Percentiles rank a stretch among this genome's conserved stretches.
Conservation (phyloP, 2,329 filamentous ascomycete species). For the Tolypocladium amazonense region DNA sequence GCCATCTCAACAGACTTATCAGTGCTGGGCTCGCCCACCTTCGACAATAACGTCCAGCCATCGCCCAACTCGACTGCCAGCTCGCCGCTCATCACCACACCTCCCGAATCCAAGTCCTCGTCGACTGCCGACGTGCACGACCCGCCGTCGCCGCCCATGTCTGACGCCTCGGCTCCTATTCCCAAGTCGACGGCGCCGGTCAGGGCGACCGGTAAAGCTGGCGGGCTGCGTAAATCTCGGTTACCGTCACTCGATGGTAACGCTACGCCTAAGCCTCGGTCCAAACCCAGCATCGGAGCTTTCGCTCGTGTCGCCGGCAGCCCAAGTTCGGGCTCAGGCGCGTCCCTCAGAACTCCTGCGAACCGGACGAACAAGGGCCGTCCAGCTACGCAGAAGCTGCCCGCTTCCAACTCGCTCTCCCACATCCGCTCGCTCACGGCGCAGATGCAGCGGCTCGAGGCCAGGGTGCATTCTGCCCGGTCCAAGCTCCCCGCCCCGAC, state of each 20-base stretch:
- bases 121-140: slow-evolving; percentile 57
- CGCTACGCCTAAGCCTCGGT: slow-evolving; percentile 46
- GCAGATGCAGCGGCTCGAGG: slow-evolving; percentile 94
- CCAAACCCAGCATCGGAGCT: slow-evolving; percentile 27
- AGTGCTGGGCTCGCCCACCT: slow-evolving; percentile 57
- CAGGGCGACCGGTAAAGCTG: slow-evolving; percentile 17
- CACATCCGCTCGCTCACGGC: slow-evolving; percentile 91
- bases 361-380: slow-evolving; percentile 45
- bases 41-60: slow-evolving; percentile 57
- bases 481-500: slow-evolving; percentile 82
- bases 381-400: slow-evolving; percentile 37
- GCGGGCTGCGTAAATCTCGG: slow-evolving; percentile 32
- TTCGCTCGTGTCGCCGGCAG: slow-evolving; percentile 9
- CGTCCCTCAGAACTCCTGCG: slow-evolving; percentile 33
- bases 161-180: slow-evolving; percentile 62
- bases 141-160: slow-evolving; percentile 88
- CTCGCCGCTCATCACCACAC: slow-evolving; percentile 82
- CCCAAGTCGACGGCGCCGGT: slow-evolving; percentile 38
- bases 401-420: slow-evolving; percentile 62
- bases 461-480: slow-evolving; percentile 80
- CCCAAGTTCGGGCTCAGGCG: slow-evolving; percentile 35
- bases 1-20: slow-evolving; percentile 52
- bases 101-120: slow-evolving; percentile 60
- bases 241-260: slow-evolving; percentile 44
- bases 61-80: slow-evolving; percentile 82